Conservation (phyloP, 352 stramenopile genomes). For the Pythium insidiosum region DNA sequence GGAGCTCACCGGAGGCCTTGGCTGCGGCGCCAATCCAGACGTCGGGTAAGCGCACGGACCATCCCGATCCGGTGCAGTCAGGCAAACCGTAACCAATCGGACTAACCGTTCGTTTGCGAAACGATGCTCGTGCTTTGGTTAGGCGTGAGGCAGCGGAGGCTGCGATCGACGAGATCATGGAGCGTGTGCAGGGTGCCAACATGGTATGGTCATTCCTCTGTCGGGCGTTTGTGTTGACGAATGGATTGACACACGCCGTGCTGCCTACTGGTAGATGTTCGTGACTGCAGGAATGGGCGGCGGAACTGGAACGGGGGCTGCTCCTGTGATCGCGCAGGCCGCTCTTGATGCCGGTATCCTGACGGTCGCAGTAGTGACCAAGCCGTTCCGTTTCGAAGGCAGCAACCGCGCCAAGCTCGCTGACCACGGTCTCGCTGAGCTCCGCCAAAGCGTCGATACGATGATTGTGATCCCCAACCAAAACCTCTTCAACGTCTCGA, state of each 20-base stretch:
- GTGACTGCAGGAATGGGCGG: conserved; percentile 83
- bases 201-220: conserved; percentile 37
- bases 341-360: conserved; percentile 76
- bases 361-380: conserved; percentile 83
- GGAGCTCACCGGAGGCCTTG: conserved; percentile 75
- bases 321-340: conserved; percentile 78
- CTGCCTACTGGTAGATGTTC: conserved; percentile 55
- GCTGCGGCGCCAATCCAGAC: conserved; percentile 77
- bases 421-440: conserved; percentile 59
- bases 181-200: conserved; percentile 74
- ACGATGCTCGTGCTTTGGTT: too few species aligned
- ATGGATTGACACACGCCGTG: too few species aligned
- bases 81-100: too few species aligned
- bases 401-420: conserved; percentile 77
- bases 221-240: neutral
- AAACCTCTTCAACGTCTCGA: conserved; percentile 87
- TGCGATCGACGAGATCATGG: conserved; percentile 81
- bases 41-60: too few species aligned
- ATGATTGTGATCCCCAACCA: conserved; percentile 88
- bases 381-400: conserved; percentile 83
- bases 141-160: conserved; percentile 57
- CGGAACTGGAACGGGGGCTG: conserved; percentile 75
- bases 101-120: too few species aligned
- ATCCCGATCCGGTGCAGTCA: too few species aligned
- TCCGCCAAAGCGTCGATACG: conserved; percentile 82